Evolutionary conservation across 148 eudicot species (phyloP).

Genomic region (Chenopodium suecicum): DNA sequence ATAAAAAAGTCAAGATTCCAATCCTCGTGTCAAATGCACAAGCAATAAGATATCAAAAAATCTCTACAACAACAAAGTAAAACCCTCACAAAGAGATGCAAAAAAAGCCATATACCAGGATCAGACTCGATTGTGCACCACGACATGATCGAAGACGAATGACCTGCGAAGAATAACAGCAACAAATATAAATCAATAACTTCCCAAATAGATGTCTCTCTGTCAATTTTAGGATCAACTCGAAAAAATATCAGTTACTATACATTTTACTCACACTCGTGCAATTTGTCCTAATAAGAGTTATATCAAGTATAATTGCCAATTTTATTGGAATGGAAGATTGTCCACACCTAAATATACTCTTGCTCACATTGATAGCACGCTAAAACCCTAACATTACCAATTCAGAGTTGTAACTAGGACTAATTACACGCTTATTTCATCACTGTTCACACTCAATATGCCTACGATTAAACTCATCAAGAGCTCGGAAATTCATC

Average conservation of each 20-base stretch:
- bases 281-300: neutral
- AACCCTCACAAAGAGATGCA: neutral
- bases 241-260: neutral
- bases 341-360: too few relatives aligned
- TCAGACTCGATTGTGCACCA: conserved; percentile 99
- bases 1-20: neutral
- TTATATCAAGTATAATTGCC: too few relatives aligned
- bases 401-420: too few relatives aligned
- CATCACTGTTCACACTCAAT: too few relatives aligned
- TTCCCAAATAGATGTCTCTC: neutral
- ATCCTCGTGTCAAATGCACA: neutral
- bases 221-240: neutral
- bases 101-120: conserved; percentile 69
- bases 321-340: too few relatives aligned
- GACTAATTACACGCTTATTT: too few relatives aligned
- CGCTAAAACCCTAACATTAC: too few relatives aligned
- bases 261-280: neutral
- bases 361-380: too few relatives aligned
- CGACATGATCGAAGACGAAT: conserved; percentile 55
- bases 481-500: too few relatives aligned
- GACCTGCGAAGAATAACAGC: conserved; percentile 22
- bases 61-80: neutral
- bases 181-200: neutral
- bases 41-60: neutral
- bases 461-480: too few relatives aligned